Evolutionary conservation across 345 rosid species (phyloP).

Genomic region (Cardamine occulta): DNA sequence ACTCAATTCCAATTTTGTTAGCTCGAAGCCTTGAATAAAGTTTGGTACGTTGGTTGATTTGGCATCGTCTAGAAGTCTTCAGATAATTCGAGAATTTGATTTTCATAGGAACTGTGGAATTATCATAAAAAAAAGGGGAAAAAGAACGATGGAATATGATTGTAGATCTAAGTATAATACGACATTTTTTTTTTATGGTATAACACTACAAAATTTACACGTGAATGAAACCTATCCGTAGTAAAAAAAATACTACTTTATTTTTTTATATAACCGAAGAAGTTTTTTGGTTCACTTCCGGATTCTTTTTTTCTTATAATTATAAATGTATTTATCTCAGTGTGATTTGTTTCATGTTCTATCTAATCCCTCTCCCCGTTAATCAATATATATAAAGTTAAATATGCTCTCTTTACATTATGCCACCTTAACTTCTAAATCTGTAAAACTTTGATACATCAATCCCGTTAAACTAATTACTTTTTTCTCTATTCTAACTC

Average conservation of each 20-base stretch:
- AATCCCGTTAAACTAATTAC: too few relatives aligned
- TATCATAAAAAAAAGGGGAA: background rate
- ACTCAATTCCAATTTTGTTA: constrained; percentile 24
- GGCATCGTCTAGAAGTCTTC: constrained; percentile 16
- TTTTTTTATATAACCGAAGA: background rate
- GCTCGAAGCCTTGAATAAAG: background rate
- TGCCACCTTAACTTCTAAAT: too few relatives aligned
- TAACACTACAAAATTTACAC: background rate
- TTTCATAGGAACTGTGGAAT: background rate
- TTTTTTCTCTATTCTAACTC: too few relatives aligned
- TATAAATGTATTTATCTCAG: background rate
- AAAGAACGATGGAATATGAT: constrained; percentile 13
- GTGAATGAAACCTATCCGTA: background rate
- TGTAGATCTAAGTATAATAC: background rate
- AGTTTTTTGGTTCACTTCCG: background rate
- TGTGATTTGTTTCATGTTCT: background rate
- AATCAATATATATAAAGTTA: too few relatives aligned
- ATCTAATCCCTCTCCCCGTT: background rate
- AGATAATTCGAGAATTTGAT: background rate
- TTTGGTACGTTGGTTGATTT: constrained; percentile 27
- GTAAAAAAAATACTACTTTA: background rate
- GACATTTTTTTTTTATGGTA: too few relatives aligned
- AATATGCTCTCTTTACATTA: too few relatives aligned
- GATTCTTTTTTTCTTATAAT: background rate
- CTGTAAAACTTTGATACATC: too few relatives aligned